phyloP scores from a whole-genome alignment of 169 alveolate species.

The Eimeria brunetti region DNA sequence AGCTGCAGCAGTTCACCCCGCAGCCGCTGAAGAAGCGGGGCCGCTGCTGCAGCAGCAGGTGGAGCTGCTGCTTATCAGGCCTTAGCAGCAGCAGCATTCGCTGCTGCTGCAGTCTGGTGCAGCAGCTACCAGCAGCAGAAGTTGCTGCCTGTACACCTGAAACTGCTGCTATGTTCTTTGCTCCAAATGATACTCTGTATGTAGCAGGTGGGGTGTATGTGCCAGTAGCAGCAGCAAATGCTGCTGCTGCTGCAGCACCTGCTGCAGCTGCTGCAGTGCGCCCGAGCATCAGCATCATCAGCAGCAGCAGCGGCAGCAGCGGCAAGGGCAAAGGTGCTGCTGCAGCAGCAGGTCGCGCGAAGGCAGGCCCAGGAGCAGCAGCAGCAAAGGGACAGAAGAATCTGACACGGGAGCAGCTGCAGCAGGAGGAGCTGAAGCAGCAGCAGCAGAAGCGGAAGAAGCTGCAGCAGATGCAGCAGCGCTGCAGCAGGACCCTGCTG shows the following conservation, averaged over 20 bases:
- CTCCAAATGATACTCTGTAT: background rate
- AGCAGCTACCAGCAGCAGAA: constrained; percentile 51
- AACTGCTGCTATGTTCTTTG: constrained; percentile 9
- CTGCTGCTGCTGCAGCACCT: background rate
- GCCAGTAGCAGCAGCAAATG: background rate
- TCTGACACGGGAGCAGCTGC: constrained; percentile 41
- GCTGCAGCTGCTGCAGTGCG: constrained; percentile 9
- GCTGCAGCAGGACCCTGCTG: constrained; percentile 19
- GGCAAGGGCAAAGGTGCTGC: background rate
- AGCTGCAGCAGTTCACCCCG: background rate
- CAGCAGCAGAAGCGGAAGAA: constrained; percentile 69
- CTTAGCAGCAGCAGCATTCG: constrained; percentile 48
- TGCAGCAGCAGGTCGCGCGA: constrained; percentile 29
- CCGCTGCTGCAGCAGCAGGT: constrained; percentile 21
- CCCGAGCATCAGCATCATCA: constrained; percentile 12
- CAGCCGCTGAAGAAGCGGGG: background rate
- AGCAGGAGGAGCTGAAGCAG: constrained; percentile 68
- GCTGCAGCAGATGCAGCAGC: constrained; percentile 47
- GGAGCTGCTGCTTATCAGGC: background rate
- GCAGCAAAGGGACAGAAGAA: constrained; percentile 41
- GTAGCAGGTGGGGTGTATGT: background rate
- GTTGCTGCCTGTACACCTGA: constrained; percentile 30
- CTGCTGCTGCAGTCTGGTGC: constrained; percentile 40
- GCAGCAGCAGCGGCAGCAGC: constrained; percentile 59
- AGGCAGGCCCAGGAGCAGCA: constrained; percentile 11